Evolutionary conservation across 306 rosid genomes (phyloP), one percentile per base, ranked within the genome.

Genomic region (Dryas octopetala): DNA sequence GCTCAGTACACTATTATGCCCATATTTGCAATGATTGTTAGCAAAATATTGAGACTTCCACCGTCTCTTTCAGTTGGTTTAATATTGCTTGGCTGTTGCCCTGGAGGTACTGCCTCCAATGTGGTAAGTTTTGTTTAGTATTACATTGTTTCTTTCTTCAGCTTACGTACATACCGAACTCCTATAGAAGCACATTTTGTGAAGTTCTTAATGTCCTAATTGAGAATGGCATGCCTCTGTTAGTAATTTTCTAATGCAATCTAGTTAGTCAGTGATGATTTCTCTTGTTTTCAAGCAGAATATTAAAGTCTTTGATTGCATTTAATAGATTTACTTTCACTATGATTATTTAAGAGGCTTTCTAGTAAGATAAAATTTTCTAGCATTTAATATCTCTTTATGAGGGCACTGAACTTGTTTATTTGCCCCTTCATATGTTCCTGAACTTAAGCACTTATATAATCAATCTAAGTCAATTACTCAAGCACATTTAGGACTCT

Each of bases 41-140:
- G 85, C 64, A 84, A 72, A 60, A 5, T 64, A 7, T 32, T 84
- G 40, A 78, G 85, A 59, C 85, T 84, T 70, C 43, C 88, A 0
- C 85, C 81, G 6, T 78, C 85, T 23, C 88, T 80, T 60, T 69
- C 80, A n/a, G 80, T 74, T 10, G 88, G 88, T 60, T 77, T 84
- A 62, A 70, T 84, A 60, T 64, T 84, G 78, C 88, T 84, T 49
- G 78, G 83, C 26, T 84, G 88, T 75, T 84, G 88, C 62, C 88
- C 88, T 46, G 88, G 88, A 17, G 88, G 88, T 26, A 74, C 88
- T 2, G 88, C 88, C 49, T 84, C 88, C 78, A 84, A 84, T 70
- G 88, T 84, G 88, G 88, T 84, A 84, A 59, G 76, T 72, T 47
- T 26, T 28, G 51, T 28, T 69, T 77, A 15, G 17, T 66, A 19